phyloP scores from a whole-genome alignment of 148 eudicot species.

The Cornus florida region DNA sequence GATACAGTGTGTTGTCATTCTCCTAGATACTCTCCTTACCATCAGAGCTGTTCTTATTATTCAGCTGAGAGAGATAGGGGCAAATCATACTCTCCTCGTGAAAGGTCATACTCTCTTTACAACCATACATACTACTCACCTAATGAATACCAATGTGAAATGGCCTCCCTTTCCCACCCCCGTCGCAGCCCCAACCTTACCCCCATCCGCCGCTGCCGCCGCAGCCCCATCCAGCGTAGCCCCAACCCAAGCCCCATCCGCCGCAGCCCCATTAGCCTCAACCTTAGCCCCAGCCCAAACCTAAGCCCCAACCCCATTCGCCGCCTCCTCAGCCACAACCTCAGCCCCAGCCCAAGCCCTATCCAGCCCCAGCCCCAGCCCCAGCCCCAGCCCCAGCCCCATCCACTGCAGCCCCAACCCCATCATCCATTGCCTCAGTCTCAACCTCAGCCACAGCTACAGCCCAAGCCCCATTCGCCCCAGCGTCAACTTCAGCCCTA shows the following conservation, averaged over 20 bases:
- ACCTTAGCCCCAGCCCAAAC: no score
- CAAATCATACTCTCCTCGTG: constrained; percentile 48
- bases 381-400: no score
- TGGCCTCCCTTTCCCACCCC: constrained; percentile 15
- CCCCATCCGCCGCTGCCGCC: background rate
- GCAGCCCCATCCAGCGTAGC: no score
- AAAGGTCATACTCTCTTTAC: constrained; percentile 22
- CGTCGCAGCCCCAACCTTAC: constrained; percentile 9
- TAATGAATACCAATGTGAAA: constrained; percentile 19
- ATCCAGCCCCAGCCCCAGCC: no score
- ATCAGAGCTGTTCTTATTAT: constrained; percentile 1
- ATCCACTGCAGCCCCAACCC: no score
- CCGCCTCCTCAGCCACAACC: no score
- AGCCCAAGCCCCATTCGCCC: constrained; percentile 7
- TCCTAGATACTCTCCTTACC: constrained; percentile 41
- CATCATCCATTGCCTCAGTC: background rate
- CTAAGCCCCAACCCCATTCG: no score
- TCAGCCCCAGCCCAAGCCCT: no score
- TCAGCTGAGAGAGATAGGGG: background rate
- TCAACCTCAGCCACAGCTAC: background rate
- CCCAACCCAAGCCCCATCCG: no score
- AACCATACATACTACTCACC: no score
- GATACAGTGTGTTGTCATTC: constrained; percentile 53
- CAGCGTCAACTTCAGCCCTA: no score
- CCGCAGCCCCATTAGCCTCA: no score